Evolutionary conservation across 2,329 filamentous ascomycete species (phyloP), one percentile per base, ranked within the genome.

Genomic region (Talaromyces sp.): DNA sequence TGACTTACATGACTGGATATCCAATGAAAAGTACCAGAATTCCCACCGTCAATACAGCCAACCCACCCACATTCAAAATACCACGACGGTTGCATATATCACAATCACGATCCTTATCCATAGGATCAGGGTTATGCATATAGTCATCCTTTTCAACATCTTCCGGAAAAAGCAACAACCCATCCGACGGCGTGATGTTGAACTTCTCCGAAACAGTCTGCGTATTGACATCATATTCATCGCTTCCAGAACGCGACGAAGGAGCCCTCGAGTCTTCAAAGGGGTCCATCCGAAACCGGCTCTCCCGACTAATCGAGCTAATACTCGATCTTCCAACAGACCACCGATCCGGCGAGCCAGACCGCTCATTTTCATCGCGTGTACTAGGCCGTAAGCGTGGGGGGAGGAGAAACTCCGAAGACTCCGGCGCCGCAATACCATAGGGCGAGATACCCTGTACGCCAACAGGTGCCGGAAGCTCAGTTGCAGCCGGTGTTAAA

Each of bases 111-210:
- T 79, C 72, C 36, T 85, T 79, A 42, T 88, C 86, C 47, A 81
- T 80, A 1, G 85, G 83, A 63, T 87, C 85, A 0, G 87, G 87
- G 62, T 89, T 88, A 66, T 90, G 87, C 56, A 90, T 65, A 58
- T 83, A 86, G 65, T 90, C 87, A 65, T 90, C 87, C 63, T 88
- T 88, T 68, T 90, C 87, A 19, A 88, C 83, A 65, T 89, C 86
- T 67, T 89, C 85, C 0, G 86, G 87, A 61, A 86, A 89, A 17
- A 89, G 72, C 36, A 90, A 68, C 47, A 89, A 71, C 5, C 85
- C 85, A 13, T 85, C 82, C 2, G 84, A 86, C 1, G 87, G 86
- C 67, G 83, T 77, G 48, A 90, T 89, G 65, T 88, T 88, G 70
- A 86, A 89, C 70, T 89, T 89, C 65, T 88, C 85, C 14, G 85